A percentile compares a stretch with the other conserved stretches of the same genome.
phyloP scores from a whole-genome alignment of 306 rosid genomes.

The Delonix regia region DNA sequence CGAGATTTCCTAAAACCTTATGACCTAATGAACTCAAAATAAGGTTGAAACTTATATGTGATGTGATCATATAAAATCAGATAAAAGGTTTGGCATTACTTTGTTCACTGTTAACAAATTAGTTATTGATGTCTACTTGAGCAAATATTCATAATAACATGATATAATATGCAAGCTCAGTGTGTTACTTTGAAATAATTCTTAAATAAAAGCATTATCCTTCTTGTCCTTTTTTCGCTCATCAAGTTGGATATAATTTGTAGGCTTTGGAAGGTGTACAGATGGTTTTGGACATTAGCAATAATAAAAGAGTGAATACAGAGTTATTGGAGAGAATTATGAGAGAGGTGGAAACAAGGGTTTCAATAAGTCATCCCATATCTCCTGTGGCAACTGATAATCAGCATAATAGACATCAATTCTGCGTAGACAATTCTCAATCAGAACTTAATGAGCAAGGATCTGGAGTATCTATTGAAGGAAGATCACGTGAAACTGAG shows the following conservation, averaged over 20 bases:
- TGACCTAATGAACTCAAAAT: no score
- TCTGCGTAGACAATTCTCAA: constrained; percentile 35
- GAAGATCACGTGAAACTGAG: constrained; percentile 63
- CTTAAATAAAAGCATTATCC: constrained; percentile 24
- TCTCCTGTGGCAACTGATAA: constrained; percentile 43
- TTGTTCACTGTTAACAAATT: background rate
- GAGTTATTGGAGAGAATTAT: constrained; percentile 70
- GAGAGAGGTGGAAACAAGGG: constrained; percentile 66
- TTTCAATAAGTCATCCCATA: constrained; percentile 32
- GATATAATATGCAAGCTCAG: background rate
- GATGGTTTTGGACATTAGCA: constrained; percentile 68
- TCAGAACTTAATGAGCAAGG: constrained; percentile 44
- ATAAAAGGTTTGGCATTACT: background rate
- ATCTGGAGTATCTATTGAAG: constrained; percentile 44
- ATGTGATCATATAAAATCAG: constrained; percentile 21
- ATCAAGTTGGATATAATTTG: constrained; percentile 29
- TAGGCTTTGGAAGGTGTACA: constrained; percentile 85
- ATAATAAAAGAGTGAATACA: constrained; percentile 64
- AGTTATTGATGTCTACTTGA: background rate
- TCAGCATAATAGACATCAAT: constrained; percentile 28
- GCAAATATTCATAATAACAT: background rate
- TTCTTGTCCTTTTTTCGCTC: constrained; percentile 32
- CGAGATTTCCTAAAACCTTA: no score
- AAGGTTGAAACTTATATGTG: background rate
- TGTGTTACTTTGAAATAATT: background rate